These are phyloP conservation scores for Pichia pseudocactophila DNA, from an alignment of 805 yeast species.

Conservation along the genomic window DNA sequence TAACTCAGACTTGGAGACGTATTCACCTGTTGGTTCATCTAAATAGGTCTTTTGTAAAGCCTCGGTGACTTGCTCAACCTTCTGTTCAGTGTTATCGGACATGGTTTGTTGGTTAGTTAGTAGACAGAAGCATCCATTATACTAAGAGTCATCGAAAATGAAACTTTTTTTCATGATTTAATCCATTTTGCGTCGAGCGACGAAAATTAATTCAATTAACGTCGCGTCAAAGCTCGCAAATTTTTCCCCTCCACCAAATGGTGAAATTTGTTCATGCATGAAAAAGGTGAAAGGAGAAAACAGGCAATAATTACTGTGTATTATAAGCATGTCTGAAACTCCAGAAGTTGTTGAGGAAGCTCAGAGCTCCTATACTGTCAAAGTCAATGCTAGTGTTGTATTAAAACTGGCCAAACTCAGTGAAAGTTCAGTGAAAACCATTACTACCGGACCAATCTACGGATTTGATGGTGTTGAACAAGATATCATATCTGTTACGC, in stretches of 20 bases:
- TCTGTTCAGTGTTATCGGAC: conserved; percentile 27
- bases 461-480: conserved; percentile 50
- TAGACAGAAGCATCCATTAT: too few species aligned
- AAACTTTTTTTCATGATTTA: too few species aligned
- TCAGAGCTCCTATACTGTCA: conserved; percentile 23
- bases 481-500: conserved; percentile 43
- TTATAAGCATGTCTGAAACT: not conserved
- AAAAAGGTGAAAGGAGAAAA: too few species aligned
- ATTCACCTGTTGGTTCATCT: conserved; percentile 94
- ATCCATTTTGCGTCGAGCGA: too few species aligned
- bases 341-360: not conserved
- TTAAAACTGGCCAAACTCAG: conserved; percentile 59
- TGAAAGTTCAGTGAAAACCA: conserved; percentile 50
- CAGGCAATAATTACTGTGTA: too few species aligned
- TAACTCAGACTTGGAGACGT: conserved; percentile 91
- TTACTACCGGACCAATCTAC: conserved; percentile 61
- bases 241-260: too few species aligned
- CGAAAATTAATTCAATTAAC: too few species aligned
- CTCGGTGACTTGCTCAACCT: conserved; percentile 58
- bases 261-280: too few species aligned
- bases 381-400: conserved; percentile 45
- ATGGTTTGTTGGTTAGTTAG: conserved; percentile 9
- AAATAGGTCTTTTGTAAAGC: conserved; percentile 59
- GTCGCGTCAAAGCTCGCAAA: too few species aligned
- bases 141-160: too few species aligned